Evolutionary conservation across 805 yeast species (phyloP).

Genomic region (Wickerhamiella qilinensis): DNA sequence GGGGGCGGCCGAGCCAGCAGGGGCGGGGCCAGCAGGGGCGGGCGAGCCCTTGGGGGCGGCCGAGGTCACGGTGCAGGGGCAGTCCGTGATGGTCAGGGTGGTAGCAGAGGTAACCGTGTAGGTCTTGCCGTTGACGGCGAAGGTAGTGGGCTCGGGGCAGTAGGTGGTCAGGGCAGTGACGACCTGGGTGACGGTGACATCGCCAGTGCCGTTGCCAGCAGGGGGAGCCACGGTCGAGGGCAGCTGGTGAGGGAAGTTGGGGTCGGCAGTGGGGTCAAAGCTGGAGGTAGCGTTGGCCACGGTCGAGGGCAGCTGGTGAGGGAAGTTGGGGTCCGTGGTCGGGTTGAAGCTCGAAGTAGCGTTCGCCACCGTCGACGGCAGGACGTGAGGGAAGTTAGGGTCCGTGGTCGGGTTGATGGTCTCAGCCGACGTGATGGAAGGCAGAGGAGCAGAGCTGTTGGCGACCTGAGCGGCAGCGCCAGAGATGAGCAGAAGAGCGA

Average conservation of each 20-base stretch:
- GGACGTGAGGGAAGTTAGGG: too few relatives aligned
- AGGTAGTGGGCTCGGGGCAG: conserved; percentile 53
- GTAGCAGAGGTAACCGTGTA: conserved; percentile 57
- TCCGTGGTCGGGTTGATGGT: not conserved
- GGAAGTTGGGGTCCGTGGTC: too few relatives aligned
- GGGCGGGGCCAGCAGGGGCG: not conserved
- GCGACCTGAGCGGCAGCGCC: not conserved
- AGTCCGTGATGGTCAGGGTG: conserved; percentile 49
- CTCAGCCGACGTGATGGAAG: not conserved
- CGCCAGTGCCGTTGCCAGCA: conserved; percentile 2
- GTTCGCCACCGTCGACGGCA: too few relatives aligned
- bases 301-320: too few relatives aligned
- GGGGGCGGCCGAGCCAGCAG: not conserved
- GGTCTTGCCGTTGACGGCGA: conserved; percentile 44
- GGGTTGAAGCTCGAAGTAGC: too few relatives aligned
- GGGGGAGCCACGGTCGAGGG: too few relatives aligned
- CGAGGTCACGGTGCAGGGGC: conserved; percentile 10
- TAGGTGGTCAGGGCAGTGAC: conserved; percentile 20
- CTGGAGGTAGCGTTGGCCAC: too few relatives aligned
- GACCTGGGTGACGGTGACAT: conserved; percentile 21
- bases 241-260: too few relatives aligned
- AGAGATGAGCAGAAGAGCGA: not conserved
- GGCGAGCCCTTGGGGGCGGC: not conserved
- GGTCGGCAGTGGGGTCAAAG: too few relatives aligned
- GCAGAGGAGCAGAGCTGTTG: not conserved